Percentiles rank a stretch among this genome's conserved stretches.
Evolutionary conservation across 176 grass and related monocot species (phyloP).

Genomic region (Musa schizocarpa): DNA sequence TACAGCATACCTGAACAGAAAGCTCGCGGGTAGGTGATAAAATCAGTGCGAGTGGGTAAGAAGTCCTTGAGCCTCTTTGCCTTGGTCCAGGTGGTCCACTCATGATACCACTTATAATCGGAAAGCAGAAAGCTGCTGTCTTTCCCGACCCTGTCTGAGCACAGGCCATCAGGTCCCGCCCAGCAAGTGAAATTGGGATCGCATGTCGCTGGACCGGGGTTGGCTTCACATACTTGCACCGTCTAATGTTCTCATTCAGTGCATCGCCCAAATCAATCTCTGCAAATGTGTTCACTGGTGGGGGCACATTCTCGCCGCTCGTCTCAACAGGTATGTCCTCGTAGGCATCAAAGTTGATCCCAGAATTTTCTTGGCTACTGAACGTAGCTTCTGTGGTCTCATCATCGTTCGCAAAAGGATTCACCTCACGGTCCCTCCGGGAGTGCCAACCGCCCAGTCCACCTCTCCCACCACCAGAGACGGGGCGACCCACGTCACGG

Average conservation of each 20-base stretch:
- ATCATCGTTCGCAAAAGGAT: constrained; percentile 63
- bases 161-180: constrained; percentile 91
- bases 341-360: constrained; percentile 97
- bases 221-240: constrained; percentile 88
- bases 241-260: constrained; percentile 76
- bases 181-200: constrained; percentile 65
- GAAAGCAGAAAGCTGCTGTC: constrained; percentile 89
- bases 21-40: constrained; percentile 83
- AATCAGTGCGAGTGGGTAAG: constrained; percentile 72
- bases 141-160: constrained; percentile 97
- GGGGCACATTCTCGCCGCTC: constrained; percentile 68
- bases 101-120: constrained; percentile 84
- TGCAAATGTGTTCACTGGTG: constrained; percentile 73
- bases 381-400: constrained; percentile 16
- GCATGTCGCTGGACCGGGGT: constrained; percentile 91
- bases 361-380: constrained; percentile 36
- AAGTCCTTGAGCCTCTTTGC: constrained; percentile 52
- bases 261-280: constrained; percentile 83
- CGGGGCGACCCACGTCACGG: background rate
- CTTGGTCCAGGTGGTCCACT: constrained; percentile 41
- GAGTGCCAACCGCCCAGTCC: constrained; percentile 38
- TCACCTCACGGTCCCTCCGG: constrained; percentile 55
- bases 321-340: constrained; percentile 96
- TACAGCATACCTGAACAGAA: constrained; percentile 66
- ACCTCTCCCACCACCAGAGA: constrained; percentile 12